These are phyloP conservation scores for Perkinsus chesapeaki DNA, from an alignment of 169 alveolate genomes.

Conservation along the genomic window DNA sequence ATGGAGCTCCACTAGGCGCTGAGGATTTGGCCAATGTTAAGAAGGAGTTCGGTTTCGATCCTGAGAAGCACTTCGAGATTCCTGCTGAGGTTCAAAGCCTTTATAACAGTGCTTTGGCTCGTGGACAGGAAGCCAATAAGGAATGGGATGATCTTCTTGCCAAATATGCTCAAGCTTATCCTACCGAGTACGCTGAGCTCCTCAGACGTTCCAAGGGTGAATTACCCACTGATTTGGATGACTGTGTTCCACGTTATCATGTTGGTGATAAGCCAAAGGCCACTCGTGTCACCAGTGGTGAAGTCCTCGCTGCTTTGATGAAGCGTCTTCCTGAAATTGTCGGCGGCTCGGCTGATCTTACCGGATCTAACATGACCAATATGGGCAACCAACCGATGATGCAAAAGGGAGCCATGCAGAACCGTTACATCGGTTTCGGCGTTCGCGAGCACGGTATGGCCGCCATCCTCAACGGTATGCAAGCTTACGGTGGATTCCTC, in stretches of 20 bases:
- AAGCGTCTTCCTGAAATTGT: constrained; percentile 36
- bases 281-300: constrained; percentile 33
- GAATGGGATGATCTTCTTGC: constrained; percentile 34
- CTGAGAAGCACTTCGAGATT: constrained; percentile 32
- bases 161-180: constrained; percentile 19
- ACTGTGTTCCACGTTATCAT: constrained; percentile 26
- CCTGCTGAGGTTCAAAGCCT: constrained; percentile 29
- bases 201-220: constrained; percentile 23
- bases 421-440: constrained; percentile 38
- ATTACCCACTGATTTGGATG: constrained; percentile 28
- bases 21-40: constrained; percentile 34
- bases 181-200: constrained; percentile 28
- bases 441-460: constrained; percentile 56
- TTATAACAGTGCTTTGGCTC: constrained; percentile 21
- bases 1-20: constrained; percentile 34
- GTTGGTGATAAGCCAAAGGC: constrained; percentile 27
- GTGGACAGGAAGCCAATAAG: constrained; percentile 22
- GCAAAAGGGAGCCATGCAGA: constrained; percentile 16
- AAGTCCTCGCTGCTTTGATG: constrained; percentile 27
- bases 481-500: constrained; percentile 41
- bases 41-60: constrained; percentile 28
- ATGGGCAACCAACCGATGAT: constrained; percentile 31
- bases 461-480: constrained; percentile 41
- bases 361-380: constrained; percentile 29
- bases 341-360: constrained; percentile 52